Evolutionary conservation across 371 early-diverging fungal species (phyloP).

Genomic region (Mycotypha africana): DNA sequence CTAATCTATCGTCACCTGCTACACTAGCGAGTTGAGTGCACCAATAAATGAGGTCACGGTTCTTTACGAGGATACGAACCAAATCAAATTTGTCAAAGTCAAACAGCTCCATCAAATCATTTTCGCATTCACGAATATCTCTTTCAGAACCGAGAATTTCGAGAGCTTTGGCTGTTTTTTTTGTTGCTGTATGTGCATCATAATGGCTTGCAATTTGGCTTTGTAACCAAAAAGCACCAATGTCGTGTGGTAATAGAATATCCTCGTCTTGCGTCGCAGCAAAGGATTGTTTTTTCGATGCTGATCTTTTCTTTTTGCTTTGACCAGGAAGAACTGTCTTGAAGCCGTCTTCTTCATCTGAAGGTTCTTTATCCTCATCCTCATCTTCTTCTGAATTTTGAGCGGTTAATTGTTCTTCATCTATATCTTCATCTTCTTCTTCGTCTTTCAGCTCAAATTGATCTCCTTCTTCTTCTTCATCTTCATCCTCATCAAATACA

Average conservation of each 20-base stretch:
- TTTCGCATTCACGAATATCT: slow-evolving; percentile 84
- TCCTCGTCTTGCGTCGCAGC: slow-evolving; percentile 22
- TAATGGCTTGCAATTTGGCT: slow-evolving; percentile 77
- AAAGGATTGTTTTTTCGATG: slow-evolving; percentile 5
- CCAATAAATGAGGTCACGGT: slow-evolving; percentile 89
- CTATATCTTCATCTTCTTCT: slow-evolving; percentile 44
- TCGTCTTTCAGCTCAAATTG: slow-evolving; percentile 59
- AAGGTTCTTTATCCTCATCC: slow-evolving; percentile 23
- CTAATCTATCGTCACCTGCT: slow-evolving; percentile 45
- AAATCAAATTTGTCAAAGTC: slow-evolving; percentile 93
- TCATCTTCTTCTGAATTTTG: slow-evolving; percentile 13
- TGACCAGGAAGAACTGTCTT: slow-evolving; percentile 47
- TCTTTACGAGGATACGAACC: slow-evolving; percentile 80
- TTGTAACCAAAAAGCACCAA: slow-evolving; percentile 98
- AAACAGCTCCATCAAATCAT: slow-evolving; percentile 89
- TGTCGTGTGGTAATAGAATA: slow-evolving; percentile 65
- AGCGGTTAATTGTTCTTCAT: slow-evolving; percentile 16
- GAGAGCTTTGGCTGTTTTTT: slow-evolving; percentile 76
- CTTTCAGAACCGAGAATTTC: slow-evolving; percentile 66
- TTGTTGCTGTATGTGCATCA: slow-evolving; percentile 84
- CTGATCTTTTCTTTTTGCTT: slow-evolving; percentile 28
- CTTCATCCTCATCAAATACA: slow-evolving; percentile 73
- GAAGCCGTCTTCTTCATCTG: slow-evolving; percentile 51
- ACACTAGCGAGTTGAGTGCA: slow-evolving; percentile 84
- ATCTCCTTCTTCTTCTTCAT: slow-evolving; percentile 60